A percentile compares a stretch with the other conserved stretches of the same genome.
These are phyloP conservation scores for Bruguiera sexangula DNA, from an alignment of 345 rosid species.

Conservation along the genomic window DNA sequence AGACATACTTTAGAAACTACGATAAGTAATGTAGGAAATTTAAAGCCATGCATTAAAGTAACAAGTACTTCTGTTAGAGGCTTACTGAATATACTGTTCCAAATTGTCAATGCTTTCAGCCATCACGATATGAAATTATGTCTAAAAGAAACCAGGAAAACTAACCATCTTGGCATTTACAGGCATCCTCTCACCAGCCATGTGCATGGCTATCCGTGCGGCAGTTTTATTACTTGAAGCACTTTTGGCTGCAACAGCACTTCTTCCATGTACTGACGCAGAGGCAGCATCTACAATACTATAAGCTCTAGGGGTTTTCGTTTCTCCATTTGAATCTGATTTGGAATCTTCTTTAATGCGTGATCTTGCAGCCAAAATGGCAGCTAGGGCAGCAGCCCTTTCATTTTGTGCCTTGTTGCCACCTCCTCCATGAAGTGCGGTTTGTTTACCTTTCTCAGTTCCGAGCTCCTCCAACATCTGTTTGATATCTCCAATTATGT, in stretches of 20 bases:
- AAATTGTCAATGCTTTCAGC: background rate
- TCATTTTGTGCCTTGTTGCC: slow-evolving; percentile 90
- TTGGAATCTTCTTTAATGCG: slow-evolving; percentile 59
- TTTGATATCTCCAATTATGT: slow-evolving; percentile 75
- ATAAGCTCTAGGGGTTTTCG: slow-evolving; percentile 43
- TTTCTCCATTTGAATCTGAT: slow-evolving; percentile 51
- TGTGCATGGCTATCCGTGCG: slow-evolving; percentile 93
- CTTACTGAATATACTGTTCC: background rate
- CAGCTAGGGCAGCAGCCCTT: slow-evolving; percentile 89
- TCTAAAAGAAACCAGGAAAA: slow-evolving; percentile 3
- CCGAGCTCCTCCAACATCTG: slow-evolving; percentile 88
- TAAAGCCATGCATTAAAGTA: no score
- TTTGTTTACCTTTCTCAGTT: slow-evolving; percentile 77
- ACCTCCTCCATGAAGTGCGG: slow-evolving; percentile 93
- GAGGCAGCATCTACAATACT: slow-evolving; percentile 97
- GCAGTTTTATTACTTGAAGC: slow-evolving; percentile 75
- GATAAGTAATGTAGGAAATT: no score
- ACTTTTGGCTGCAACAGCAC: slow-evolving; percentile 90
- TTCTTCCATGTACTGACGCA: slow-evolving; percentile 93
- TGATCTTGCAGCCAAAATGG: slow-evolving; percentile 77
- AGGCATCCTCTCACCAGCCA: slow-evolving; percentile 91
- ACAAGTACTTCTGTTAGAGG: background rate
- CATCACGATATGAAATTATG: background rate
- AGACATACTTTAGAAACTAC: background rate
- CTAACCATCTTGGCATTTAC: slow-evolving; percentile 82